Evolutionary conservation across 345 rosid species (phyloP).

Genomic region (Lepidium africanum): DNA sequence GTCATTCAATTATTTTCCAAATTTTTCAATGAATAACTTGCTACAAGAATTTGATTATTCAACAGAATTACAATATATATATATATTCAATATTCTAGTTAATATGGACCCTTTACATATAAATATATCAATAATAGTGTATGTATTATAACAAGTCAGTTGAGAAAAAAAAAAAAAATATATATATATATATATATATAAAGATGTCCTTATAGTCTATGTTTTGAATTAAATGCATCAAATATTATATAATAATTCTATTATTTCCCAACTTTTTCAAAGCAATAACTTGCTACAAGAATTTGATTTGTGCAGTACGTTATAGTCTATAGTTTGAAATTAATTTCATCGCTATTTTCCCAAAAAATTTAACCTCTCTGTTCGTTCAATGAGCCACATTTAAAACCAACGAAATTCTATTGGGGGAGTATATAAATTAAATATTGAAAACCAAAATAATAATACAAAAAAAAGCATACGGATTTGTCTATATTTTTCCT

Average conservation of each 20-base stretch:
- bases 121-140: background rate
- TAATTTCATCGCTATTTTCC: background rate
- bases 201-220: background rate
- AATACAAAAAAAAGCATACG: background rate
- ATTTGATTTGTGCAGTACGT: background rate
- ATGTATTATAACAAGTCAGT: background rate
- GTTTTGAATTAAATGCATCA: slow-evolving; percentile 1
- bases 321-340: background rate
- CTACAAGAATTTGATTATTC: background rate
- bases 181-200: no score
- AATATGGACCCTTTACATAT: background rate
- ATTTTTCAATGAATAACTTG: background rate
- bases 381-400: background rate
- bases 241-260: background rate
- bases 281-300: background rate
- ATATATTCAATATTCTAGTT: background rate
- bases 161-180: background rate
- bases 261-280: background rate
- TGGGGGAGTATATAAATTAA: background rate
- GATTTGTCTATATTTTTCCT: background rate
- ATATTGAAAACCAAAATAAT: background rate
- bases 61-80: slow-evolving; percentile 17
- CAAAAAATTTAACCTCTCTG: no score
- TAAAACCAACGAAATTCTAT: slow-evolving; percentile 1
- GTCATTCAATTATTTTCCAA: background rate